These are phyloP conservation scores for Wickerhamomyces kurtzmanii DNA, from an alignment of 805 yeast genomes.

Conservation along the genomic window DNA sequence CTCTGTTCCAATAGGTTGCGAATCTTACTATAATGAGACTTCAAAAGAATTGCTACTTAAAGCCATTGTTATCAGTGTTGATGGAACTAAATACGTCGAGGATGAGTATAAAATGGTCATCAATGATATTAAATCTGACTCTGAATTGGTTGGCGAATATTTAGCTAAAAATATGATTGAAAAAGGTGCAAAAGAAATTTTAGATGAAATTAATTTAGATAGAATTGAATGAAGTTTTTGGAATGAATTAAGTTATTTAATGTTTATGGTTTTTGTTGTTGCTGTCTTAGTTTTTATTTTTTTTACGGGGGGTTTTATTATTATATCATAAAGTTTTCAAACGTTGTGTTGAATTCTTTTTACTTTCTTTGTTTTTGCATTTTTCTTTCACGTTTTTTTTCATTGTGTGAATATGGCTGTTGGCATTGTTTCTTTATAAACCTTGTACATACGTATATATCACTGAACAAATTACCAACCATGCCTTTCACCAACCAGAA, in stretches of 20 bases:
- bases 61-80: constrained; percentile 77
- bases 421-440: too few species aligned
- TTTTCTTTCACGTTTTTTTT: constrained; percentile 6
- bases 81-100: constrained; percentile 66
- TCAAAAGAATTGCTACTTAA: constrained; percentile 40
- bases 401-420: too few species aligned
- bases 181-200: constrained; percentile 75
- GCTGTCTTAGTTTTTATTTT: neutral
- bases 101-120: constrained; percentile 26
- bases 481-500: too few species aligned
- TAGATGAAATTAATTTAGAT: constrained; percentile 70
- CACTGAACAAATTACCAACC: too few species aligned
- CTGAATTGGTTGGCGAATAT: constrained; percentile 57
- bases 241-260: too few species aligned
- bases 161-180: constrained; percentile 60
- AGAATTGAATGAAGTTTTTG: constrained; percentile 30
- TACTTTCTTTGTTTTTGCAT: constrained; percentile 1
- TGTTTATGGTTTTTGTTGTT: neutral
- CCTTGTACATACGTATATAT: too few species aligned
- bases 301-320: too few species aligned
- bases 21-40: constrained; percentile 39
- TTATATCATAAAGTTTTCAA: too few species aligned
- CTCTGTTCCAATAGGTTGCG: constrained; percentile 93
- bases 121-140: constrained; percentile 42
- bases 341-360: too few species aligned